phyloP scores from a whole-genome alignment of 768 basidiomycete species.

The Leucocoprinus leucothites region DNA sequence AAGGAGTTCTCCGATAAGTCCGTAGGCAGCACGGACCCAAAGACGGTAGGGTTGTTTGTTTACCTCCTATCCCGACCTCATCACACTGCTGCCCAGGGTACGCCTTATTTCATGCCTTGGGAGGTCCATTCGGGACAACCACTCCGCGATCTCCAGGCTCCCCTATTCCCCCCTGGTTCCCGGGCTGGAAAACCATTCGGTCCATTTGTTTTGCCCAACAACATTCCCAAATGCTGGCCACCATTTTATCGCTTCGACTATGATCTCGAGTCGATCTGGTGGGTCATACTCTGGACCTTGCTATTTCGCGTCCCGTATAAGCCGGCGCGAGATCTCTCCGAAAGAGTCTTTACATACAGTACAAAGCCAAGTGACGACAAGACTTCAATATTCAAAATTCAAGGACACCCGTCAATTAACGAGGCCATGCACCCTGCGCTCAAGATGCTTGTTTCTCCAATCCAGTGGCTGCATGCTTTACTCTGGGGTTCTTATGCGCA shows the following conservation, averaged over 20 bases:
- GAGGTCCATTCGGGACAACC: constrained; percentile 4
- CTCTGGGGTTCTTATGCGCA: too few relatives aligned
- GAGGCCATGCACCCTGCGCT: background rate
- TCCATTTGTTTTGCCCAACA: too few relatives aligned
- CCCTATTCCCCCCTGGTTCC: too few relatives aligned
- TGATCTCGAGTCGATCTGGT: background rate
- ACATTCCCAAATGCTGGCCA: too few relatives aligned
- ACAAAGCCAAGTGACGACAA: too few relatives aligned
- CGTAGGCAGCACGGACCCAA: background rate
- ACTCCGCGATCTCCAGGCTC: background rate
- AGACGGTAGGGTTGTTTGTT: background rate
- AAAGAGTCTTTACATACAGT: too few relatives aligned
- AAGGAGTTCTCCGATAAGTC: background rate
- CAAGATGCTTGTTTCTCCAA: too few relatives aligned
- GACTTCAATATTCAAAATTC: too few relatives aligned
- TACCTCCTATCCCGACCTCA: background rate
- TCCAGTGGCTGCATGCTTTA: too few relatives aligned
- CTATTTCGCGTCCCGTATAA: background rate
- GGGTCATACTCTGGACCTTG: background rate
- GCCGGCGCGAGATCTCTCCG: background rate
- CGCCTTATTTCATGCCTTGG: constrained; percentile 13
- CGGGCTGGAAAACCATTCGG: too few relatives aligned
- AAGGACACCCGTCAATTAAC: constrained; percentile 11
- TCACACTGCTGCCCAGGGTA: background rate
- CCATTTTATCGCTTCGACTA: background rate